Conservation (phyloP, 2,329 filamentous ascomycete species). For the Trichoderma sp. region DNA sequence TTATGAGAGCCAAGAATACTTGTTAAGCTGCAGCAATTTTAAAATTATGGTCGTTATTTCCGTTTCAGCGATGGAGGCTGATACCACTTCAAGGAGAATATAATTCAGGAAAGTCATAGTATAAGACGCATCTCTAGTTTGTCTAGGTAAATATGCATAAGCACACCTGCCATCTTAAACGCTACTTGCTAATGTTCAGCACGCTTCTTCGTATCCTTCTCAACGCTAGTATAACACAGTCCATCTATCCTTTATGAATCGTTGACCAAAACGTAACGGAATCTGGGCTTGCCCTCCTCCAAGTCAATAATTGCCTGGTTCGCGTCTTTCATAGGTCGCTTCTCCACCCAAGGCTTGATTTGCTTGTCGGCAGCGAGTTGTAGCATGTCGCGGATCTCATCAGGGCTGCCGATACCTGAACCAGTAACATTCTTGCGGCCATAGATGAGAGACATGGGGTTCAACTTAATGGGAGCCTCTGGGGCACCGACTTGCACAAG, state of each 20-base stretch:
- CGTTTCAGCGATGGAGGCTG: neutral
- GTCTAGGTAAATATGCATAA: neutral
- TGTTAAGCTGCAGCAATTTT: neutral
- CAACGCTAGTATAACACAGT: neutral
- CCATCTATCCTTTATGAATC: conserved; percentile 26
- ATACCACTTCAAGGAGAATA: too few species aligned
- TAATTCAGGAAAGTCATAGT: neutral
- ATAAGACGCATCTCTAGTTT: neutral
- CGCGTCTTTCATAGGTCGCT: conserved; percentile 56
- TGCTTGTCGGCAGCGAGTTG: conserved; percentile 56
- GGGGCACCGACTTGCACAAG: conserved; percentile 63
- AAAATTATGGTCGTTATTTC: neutral
- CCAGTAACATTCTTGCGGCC: conserved; percentile 55
- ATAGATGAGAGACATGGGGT: conserved; percentile 52
- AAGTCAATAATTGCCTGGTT: conserved; percentile 60
- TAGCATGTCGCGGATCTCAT: conserved; percentile 63
- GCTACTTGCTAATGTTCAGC: neutral
- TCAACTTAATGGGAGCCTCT: conserved; percentile 28
- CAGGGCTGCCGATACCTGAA: conserved; percentile 49
- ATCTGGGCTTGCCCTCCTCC: conserved; percentile 54
- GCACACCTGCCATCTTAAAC: too few species aligned
- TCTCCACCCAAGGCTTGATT: conserved; percentile 58
- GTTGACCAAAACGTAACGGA: conserved; percentile 50
- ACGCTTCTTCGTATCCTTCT: neutral
- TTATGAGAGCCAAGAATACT: too few species aligned